Evolutionary conservation across 2,329 filamentous ascomycete species (phyloP).

Genomic region (Cryphonectria radicalis): DNA sequence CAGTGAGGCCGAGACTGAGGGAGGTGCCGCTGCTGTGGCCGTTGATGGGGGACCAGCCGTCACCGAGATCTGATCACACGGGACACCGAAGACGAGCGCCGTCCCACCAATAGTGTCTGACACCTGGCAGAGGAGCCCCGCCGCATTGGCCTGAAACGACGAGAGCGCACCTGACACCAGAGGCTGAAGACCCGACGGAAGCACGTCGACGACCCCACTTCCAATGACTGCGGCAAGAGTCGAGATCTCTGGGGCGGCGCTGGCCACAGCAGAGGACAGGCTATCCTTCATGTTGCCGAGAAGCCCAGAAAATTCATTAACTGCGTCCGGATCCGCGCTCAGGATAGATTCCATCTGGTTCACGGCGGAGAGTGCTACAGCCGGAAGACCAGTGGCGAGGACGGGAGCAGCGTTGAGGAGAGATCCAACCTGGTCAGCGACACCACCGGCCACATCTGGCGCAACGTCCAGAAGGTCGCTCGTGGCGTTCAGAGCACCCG

Average conservation of each 20-base stretch:
- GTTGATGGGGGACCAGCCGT: background rate
- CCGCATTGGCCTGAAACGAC: slow-evolving; percentile 16
- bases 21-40: slow-evolving; percentile 9
- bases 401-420: slow-evolving; percentile 25
- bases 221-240: slow-evolving; percentile 25
- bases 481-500: slow-evolving; percentile 23
- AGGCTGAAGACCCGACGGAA: slow-evolving; percentile 23
- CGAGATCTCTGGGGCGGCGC: slow-evolving; percentile 20
- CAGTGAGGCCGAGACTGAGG: slow-evolving; percentile 18
- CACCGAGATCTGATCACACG: slow-evolving; percentile 11
- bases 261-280: slow-evolving; percentile 22
- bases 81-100: slow-evolving; percentile 26
- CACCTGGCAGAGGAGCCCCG: slow-evolving; percentile 20
- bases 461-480: slow-evolving; percentile 20
- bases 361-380: slow-evolving; percentile 25
- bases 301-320: slow-evolving; percentile 9
- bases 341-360: slow-evolving; percentile 24
- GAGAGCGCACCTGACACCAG: slow-evolving; percentile 21
- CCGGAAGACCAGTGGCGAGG: slow-evolving; percentile 29
- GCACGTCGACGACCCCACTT: slow-evolving; percentile 17
- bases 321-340: slow-evolving; percentile 11
- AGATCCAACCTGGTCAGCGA: slow-evolving; percentile 26
- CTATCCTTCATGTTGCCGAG: slow-evolving; percentile 19
- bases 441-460: slow-evolving; percentile 25
- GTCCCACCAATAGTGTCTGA: slow-evolving; percentile 25